Base-by-base conservation (phyloP, 345 rosid species). In the Garcia nutans region DNA sequence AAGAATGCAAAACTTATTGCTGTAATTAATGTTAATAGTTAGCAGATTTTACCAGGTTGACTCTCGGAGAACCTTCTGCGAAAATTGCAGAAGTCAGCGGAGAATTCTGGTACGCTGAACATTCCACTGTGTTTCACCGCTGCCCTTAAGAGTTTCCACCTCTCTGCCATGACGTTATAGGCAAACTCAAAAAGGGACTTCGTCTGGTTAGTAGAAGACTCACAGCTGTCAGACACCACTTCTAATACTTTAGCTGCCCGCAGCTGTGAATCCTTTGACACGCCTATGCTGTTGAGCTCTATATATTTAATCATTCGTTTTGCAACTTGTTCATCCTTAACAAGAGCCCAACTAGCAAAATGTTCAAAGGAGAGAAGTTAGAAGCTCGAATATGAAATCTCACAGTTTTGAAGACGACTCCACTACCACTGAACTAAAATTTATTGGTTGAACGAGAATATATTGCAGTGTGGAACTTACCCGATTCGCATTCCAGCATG, bases 401-500 rank as follows among this genome's bases (percentile, higher is more conserved):
- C 37, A 33, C 5, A 33, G 37, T 5, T 33, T 33, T 33, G 16
- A 52, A 58, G 23, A 7, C 23, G 12, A 22, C 64, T 11, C 12
- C 7, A 61, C 44, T 50, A 42, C 37, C 37, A 33, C 2, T 33
- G 37, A 33, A 5, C 37, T 33, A 33, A 33, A 33, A 33, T 33
- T 33, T 33, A 33, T 33, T 33, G 37, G 37, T 33, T 33, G 4
- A 33, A 33, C 2, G 37, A 33, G 37, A 33, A 33, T 3, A 33
- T 33, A 2, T 33, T 33, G 2, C 4, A 33, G 37, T 33, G 54
- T 2, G 54, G 15, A 20, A 60, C 84, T 82, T 86, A 95, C 98
- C 99, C 99, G 44, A 95, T 87, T 61, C 98, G 97, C 84, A 86
- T 90, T 71, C 98, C 99, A 58, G 98, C 99, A 59, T 95, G 99